Conservation (phyloP, 2,329 filamentous ascomycete genomes). For the Lasiodiplodia sp. region DNA sequence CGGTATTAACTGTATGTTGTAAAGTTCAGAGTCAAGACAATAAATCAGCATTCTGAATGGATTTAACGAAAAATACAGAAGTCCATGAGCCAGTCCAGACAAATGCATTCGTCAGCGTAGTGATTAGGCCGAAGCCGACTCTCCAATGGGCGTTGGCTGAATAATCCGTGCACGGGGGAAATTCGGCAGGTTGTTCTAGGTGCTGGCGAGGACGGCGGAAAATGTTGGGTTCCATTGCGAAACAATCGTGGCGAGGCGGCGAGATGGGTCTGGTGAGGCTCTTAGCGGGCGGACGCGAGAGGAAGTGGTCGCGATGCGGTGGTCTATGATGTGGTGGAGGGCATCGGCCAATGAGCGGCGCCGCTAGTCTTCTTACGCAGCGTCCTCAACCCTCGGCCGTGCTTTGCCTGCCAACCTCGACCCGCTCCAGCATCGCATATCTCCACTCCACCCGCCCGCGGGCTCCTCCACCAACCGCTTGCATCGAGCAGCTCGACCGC, state of each 20-base stretch:
- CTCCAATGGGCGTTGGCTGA: conserved; percentile 23
- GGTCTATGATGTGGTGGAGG: conserved; percentile 30
- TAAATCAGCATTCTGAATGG: background rate
- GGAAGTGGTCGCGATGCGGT: conserved; percentile 4
- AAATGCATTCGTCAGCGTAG: background rate
- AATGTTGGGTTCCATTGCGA: background rate
- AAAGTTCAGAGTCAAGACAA: too few species aligned
- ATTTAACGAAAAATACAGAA: background rate
- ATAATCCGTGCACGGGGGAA: conserved; percentile 3
- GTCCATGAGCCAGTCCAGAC: background rate
- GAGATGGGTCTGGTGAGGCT: background rate
- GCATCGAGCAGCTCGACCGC: conserved; percentile 26
- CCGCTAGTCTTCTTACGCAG: conserved; percentile 32
- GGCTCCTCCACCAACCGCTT: conserved; percentile 32
- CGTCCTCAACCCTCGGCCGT: conserved; percentile 21
- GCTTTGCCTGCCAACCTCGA: conserved; percentile 26
- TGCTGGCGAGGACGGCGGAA: background rate
- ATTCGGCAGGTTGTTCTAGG: background rate
- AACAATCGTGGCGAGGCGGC: background rate
- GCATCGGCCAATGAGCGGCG: conserved; percentile 36
- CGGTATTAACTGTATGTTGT: too few species aligned
- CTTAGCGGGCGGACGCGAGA: background rate
- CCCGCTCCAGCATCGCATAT: conserved; percentile 25
- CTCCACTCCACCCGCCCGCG: conserved; percentile 28
- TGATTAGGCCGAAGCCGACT: background rate